phyloP scores from a whole-genome alignment of 1,284 basidiomycete species.

The Boletus semigastroideus region DNA sequence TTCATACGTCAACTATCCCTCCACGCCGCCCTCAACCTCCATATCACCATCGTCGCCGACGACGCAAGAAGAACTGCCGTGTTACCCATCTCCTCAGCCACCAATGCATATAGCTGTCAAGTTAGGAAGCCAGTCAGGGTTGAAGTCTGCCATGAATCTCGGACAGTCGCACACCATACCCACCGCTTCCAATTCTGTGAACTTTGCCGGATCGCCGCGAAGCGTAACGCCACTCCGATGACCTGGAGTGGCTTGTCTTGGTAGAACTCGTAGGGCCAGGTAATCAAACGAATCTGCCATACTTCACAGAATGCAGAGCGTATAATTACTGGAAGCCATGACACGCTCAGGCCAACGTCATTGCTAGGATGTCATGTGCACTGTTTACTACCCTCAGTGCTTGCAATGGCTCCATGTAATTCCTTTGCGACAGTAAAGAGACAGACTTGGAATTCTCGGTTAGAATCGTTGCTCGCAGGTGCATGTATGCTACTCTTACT shows the following conservation, averaged over 20 bases:
- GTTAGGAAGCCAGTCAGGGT: constrained; percentile 26
- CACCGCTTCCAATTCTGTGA: constrained; percentile 16
- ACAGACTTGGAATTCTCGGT: constrained; percentile 11
- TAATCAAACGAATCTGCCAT: neutral
- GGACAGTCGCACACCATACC: constrained; percentile 17
- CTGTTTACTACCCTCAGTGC: constrained; percentile 12
- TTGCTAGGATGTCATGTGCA: constrained; percentile 3
- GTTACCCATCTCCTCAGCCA: constrained; percentile 19
- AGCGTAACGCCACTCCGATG: constrained; percentile 30
- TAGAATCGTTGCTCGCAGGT: neutral
- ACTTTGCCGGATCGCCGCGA: constrained; percentile 17
- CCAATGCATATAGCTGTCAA: constrained; percentile 14
- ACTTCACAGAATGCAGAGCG: neutral
- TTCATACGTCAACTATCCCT: constrained; percentile 17
- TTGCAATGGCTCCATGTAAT: constrained; percentile 17
- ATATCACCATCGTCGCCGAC: constrained; percentile 24
- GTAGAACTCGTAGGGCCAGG: neutral
- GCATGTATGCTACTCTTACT: neutral
- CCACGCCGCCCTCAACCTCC: constrained; percentile 19
- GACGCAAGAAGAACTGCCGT: constrained; percentile 11
- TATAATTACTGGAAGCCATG: neutral
- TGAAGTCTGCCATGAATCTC: constrained; percentile 29
- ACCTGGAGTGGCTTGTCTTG: neutral
- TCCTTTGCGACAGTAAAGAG: constrained; percentile 16
- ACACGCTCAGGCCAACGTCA: neutral